These are phyloP conservation scores for Ascosphaera acerosa DNA, from an alignment of 2,329 filamentous ascomycete genomes.

Conservation along the genomic window DNA sequence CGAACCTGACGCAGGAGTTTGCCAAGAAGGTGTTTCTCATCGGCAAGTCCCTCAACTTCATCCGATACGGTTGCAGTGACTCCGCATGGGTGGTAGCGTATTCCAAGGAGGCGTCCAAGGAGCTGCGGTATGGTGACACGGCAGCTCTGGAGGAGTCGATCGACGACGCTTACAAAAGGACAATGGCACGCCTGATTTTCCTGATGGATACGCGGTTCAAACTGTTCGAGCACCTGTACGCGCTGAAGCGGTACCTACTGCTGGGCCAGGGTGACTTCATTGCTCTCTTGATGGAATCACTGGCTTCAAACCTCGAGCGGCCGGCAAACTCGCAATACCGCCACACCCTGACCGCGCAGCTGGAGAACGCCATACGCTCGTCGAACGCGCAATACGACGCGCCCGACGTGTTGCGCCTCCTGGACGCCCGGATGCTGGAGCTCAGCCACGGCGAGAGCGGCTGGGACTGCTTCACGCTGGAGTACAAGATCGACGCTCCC, in stretches of 20 bases:
- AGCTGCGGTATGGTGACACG: conserved; percentile 78
- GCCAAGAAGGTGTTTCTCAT: conserved; percentile 93
- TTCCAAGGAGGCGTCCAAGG: conserved; percentile 76
- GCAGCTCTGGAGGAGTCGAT: conserved; percentile 79
- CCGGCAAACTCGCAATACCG: conserved; percentile 93
- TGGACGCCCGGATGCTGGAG: conserved; percentile 96
- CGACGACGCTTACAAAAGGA: conserved; percentile 90
- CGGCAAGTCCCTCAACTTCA: conserved; percentile 94
- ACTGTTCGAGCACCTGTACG: conserved; percentile 72
- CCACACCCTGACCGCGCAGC: conserved; percentile 87
- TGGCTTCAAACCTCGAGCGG: conserved; percentile 75
- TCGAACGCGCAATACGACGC: conserved; percentile 94
- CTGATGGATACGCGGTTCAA: conserved; percentile 93
- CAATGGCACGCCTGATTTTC: conserved; percentile 81
- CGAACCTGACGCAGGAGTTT: conserved; percentile 80
- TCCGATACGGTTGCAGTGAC: conserved; percentile 83
- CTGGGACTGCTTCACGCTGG: conserved; percentile 96
- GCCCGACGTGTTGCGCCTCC: conserved; percentile 64
- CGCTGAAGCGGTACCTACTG: conserved; percentile 82
- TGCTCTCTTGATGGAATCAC: conserved; percentile 83
- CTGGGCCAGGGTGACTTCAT: conserved; percentile 95
- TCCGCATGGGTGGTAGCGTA: conserved; percentile 89
- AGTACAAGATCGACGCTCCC: conserved; percentile 93
- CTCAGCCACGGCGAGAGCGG: conserved; percentile 90
- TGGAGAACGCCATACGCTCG: conserved; percentile 89